phyloP scores from a whole-genome alignment of 2,329 filamentous ascomycete species.

The Gremmenia infestans region DNA sequence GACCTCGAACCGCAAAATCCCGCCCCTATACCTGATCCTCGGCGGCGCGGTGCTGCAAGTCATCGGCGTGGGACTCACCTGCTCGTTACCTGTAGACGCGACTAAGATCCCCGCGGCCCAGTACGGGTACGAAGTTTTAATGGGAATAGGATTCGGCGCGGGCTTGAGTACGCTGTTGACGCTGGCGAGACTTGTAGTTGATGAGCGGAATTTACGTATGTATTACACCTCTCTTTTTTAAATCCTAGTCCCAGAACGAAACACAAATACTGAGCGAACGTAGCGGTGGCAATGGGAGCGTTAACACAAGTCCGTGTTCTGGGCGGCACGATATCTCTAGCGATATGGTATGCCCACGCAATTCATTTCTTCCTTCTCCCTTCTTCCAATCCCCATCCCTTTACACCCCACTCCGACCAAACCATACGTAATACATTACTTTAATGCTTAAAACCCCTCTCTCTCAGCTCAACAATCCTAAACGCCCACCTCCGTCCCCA shows the following conservation, averaged over 20 bases:
- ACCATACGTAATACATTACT: not conserved
- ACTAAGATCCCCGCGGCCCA: not conserved
- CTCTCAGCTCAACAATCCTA: not conserved
- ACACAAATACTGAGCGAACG: not conserved
- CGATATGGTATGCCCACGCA: not conserved
- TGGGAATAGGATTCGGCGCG: slow-evolving; percentile 54
- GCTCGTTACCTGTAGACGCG: slow-evolving; percentile 1
- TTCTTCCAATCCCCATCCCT: too few species aligned
- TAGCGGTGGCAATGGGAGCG: not conserved
- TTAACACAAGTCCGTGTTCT: slow-evolving; percentile 1
- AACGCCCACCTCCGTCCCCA: not conserved
- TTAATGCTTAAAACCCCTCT: not conserved
- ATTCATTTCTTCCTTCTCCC: not conserved
- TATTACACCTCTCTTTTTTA: not conserved
- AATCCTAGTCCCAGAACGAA: not conserved
- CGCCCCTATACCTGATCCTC: slow-evolving; percentile 9
- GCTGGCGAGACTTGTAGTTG: slow-evolving; percentile 41
- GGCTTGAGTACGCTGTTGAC: slow-evolving; percentile 45
- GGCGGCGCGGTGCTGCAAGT: slow-evolving; percentile 7
- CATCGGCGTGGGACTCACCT: slow-evolving; percentile 8
- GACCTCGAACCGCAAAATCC: slow-evolving; percentile 1
- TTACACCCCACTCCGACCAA: too few species aligned
- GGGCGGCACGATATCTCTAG: slow-evolving; percentile 1
- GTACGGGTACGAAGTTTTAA: slow-evolving; percentile 50
- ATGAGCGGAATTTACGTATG: not conserved